Evolutionary conservation across 73 alveolate genomes (phyloP), one percentile per base, ranked within the genome.

Genomic region (Tetrahymena thermophila): DNA sequence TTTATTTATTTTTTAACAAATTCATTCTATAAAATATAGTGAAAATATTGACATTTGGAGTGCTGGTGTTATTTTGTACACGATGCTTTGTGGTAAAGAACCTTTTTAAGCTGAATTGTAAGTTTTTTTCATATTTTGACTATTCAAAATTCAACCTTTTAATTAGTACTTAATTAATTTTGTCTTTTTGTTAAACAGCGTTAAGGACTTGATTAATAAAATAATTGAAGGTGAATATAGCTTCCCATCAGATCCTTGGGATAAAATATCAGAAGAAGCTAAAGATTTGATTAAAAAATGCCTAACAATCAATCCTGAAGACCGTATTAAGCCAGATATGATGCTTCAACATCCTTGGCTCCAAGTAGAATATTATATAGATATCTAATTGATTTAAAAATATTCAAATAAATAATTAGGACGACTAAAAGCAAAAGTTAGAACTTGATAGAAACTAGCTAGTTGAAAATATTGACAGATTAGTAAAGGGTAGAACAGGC

Each of bases 91-190:
- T 21, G 97, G 97, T 23, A 85, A 95, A 55, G 43, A 85, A 38
- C 97, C 97, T 34, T 95, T 95, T 55, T 85, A 85, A 34, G 97
- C 97, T 85, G 97, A 95, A 84, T 95, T 85, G 96, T 94, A 94
- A 84, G 8, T 35, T 34, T 38, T 85, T 21, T 3, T 0, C n/a
- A 35, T 38, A 25, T 19, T 28, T 71, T 9, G 35, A 28, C n/a
- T 71, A 3, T 7, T 3, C 0, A 71, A 28, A 4, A 0, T 31
- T 23, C 4, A 71, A 28, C 13, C 3, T n/a, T n/a, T 71, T 3
- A 71, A 4, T 71, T 3, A 71, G 4, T 10, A 6, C 34, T 57
- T 57, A 57, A 57, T n/a, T 71, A 31, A 25, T 71, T 71, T 28
- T 3, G 31, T 71, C 37, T 31, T 71, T 58, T 71, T 19, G 4